Evolutionary conservation across 495 filamentous ascomycete species (phyloP), one percentile per base, ranked within the genome.

Genomic region (Neurospora sp.): DNA sequence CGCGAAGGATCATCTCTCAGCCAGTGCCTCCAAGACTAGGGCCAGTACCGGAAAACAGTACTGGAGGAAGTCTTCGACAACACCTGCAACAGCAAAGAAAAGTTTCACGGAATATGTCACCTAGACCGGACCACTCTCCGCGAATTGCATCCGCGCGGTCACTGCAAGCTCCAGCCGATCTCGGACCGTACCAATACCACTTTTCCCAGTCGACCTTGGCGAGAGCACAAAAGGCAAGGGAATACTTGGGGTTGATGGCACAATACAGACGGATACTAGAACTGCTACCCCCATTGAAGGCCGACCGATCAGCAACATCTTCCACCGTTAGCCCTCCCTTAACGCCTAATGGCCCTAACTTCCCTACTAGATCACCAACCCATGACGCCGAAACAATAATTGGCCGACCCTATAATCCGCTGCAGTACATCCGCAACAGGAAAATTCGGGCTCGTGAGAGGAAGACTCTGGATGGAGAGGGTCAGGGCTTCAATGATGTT

Each of bases 341-440:
- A 1, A 81, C 81, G 42, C 80, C 84, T 1, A 81, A 68, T 42
- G 74, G 68, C 10, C 76, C 78, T 14, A 72, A 65, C 12, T 72
- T 76, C 8, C 69, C 74, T 5, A 75, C 71, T 7, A 68, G 73
- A 38, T 14, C 69, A 17, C 68, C 73, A 0, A 74, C 71, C 39
- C 70, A 61, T 45, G 76, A 78, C 2, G 40, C 69, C 4, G 74
- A 77, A 12, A 27, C 76, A 39, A 69, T 70, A 7, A 75, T 89
- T 42, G 89, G 89, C 37, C 88, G 94, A 69, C 75, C 78, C 1
- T 97, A 97, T 76, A 95, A 98, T 78, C 94, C 94, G 6, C 84
- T 98, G 31, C 94, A 98, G 77, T 90, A 89, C 75, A 90, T 97
- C 69, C 89, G 94, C 22, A 97, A 98, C 76, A 86, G 94, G 31